Evolutionary conservation across 164 flowering plant genomes (phyloP), one percentile per base, ranked within the genome.

Genomic region (Stephania cephalantha): DNA sequence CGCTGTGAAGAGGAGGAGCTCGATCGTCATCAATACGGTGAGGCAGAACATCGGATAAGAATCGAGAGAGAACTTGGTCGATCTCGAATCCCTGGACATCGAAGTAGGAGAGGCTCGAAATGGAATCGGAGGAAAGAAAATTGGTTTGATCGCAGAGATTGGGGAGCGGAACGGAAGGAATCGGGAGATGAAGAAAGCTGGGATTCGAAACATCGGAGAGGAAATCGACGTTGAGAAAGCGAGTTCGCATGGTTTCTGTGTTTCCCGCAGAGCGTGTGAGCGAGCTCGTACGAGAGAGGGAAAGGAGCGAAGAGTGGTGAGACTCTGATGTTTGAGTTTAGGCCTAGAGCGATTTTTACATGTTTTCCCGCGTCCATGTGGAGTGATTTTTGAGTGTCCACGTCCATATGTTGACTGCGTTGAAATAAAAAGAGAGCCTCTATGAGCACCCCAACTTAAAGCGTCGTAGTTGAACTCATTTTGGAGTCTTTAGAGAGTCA

Each of bases 21-120:
- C 42, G 42, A 35, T 35, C 42, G 2, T 35, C 72, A 17, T 79
- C 83, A 46, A 85, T 25, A 6, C 0, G 20, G 31, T 81, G 84
- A 74, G 97, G 97, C 67, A 90, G 82, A 50, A 82, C 90, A 9
- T 83, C 86, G 46, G 83, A 75, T 74, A 86, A 80, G 86, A 93
- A 90, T 46, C 72, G 81, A 20, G 86, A 82, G 48, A 91, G 90
- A 64, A 90, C 90, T 7, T 76, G 20, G 1, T 89, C 83, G 42
- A 89, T 80, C 9, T 89, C 85, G 5, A 88, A 52, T 11, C 35
- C 66, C 4, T 82, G 81, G 79, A 85, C 64, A 17, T 80, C 82
- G 68, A 79, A 68, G 35, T 81, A 68, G 42, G 82, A 64, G 76
- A 78, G 5, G 22, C 65, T 55, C 35, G 50, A 69, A 74, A 65